phyloP scores from a whole-genome alignment of 306 rosid species.

The Alnus rubra region DNA sequence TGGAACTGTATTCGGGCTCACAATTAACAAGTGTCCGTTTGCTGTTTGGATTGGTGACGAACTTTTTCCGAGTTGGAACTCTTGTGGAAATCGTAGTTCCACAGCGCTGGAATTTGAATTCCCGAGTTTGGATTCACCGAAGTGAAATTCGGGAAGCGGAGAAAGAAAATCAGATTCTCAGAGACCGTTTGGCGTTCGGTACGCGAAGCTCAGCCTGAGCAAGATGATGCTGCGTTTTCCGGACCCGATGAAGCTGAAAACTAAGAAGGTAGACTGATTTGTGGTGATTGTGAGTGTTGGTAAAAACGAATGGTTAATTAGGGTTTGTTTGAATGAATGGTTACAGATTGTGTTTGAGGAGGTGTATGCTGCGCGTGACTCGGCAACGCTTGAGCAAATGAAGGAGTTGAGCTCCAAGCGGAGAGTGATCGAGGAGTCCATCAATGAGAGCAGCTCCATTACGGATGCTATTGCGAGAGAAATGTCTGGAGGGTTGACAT shows the following conservation, averaged over 20 bases:
- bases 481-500: slow-evolving; percentile 73
- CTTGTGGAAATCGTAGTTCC: background rate
- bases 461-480: slow-evolving; percentile 78
- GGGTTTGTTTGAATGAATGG: background rate
- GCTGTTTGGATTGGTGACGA: background rate
- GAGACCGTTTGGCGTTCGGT: background rate
- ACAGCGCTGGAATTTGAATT: background rate
- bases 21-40: background rate
- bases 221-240: slow-evolving; percentile 70
- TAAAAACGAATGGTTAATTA: background rate
- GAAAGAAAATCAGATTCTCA: background rate
- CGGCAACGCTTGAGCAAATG: slow-evolving; percentile 72
- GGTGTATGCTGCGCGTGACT: slow-evolving; percentile 50
- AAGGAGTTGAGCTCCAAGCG: slow-evolving; percentile 81
- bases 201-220: slow-evolving; percentile 1
- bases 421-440: slow-evolving; percentile 62
- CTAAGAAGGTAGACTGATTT: slow-evolving; percentile 52
- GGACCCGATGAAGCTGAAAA: slow-evolving; percentile 65
- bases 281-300: background rate
- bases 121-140: background rate
- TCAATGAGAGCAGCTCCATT: slow-evolving; percentile 58
- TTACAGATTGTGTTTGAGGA: slow-evolving; percentile 73
- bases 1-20: no score
- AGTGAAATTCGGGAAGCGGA: background rate
- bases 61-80: background rate